These are phyloP conservation scores for Jackrogersella minutella DNA, from an alignment of 495 filamentous ascomycete genomes.

Conservation along the genomic window DNA sequence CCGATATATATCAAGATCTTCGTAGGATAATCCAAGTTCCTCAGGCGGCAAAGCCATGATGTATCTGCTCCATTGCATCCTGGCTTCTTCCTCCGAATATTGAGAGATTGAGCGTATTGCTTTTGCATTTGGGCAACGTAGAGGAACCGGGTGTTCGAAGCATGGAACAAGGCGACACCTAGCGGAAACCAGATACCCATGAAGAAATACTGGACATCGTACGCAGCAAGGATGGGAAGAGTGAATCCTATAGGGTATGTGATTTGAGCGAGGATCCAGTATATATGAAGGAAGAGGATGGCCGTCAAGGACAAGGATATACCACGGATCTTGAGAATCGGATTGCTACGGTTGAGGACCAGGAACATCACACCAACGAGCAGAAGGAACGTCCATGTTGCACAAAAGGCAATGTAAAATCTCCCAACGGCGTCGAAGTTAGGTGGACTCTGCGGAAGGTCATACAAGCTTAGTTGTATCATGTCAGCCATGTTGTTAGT, in stretches of 20 bases:
- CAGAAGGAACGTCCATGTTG: constrained; percentile 65
- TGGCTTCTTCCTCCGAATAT: constrained; percentile 27
- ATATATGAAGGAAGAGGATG: constrained; percentile 69
- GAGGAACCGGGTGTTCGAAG: constrained; percentile 71
- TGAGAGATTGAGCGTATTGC: constrained; percentile 46
- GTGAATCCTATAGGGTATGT: constrained; percentile 66
- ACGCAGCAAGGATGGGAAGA: constrained; percentile 56
- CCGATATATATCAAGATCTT: constrained; percentile 58
- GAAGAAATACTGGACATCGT: constrained; percentile 71
- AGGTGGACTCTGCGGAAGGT: constrained; percentile 32
- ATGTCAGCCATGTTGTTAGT: constrained; percentile 24
- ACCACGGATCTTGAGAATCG: constrained; percentile 70
- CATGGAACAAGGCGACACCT: constrained; percentile 77
- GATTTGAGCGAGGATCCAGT: constrained; percentile 66
- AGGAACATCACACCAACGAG: constrained; percentile 62
- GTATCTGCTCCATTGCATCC: constrained; percentile 37
- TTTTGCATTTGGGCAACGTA: constrained; percentile 65
- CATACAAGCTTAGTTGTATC: constrained; percentile 25
- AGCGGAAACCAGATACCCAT: constrained; percentile 77
- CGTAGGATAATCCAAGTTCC: constrained; percentile 55
- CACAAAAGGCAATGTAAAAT: constrained; percentile 54
- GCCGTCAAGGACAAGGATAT: constrained; percentile 66
- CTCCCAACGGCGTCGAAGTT: constrained; percentile 54
- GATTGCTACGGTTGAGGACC: constrained; percentile 60
- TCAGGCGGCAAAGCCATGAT: constrained; percentile 43